A percentile compares a stretch with the other conserved stretches of the same genome.
Evolutionary conservation across 2,329 filamentous ascomycete genomes (phyloP).

Genomic region (Xylariaceae sp.): DNA sequence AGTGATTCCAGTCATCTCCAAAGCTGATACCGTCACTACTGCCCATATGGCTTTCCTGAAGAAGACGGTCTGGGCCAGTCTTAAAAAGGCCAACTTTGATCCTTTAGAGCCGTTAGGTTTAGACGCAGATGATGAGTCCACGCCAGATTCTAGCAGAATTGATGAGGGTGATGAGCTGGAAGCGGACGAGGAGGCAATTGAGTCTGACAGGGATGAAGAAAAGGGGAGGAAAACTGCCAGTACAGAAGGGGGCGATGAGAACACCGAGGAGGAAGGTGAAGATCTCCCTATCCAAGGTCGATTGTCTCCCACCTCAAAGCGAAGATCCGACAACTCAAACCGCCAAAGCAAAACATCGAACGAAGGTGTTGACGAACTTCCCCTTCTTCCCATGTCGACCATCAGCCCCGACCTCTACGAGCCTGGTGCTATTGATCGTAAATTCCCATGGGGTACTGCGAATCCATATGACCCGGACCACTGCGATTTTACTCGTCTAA

Average conservation of each 20-base stretch:
- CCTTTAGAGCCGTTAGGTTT: slow-evolving; percentile 85
- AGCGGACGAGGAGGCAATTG: slow-evolving; percentile 34
- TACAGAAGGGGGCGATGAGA: slow-evolving; percentile 36
- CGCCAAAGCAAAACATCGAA: slow-evolving; percentile 53
- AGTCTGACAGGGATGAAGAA: slow-evolving; percentile 38
- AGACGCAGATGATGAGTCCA: slow-evolving; percentile 70
- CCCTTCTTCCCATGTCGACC: slow-evolving; percentile 86
- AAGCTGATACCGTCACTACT: slow-evolving; percentile 95
- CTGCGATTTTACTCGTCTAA: slow-evolving; percentile 90
- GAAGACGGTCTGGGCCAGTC: slow-evolving; percentile 84
- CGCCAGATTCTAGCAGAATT: slow-evolving; percentile 55
- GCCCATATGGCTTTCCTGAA: slow-evolving; percentile 93
- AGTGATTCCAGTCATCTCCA: slow-evolving; percentile 92
- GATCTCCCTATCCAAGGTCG: slow-evolving; percentile 48
- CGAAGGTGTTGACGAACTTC: slow-evolving; percentile 59
- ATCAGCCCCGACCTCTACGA: slow-evolving; percentile 94
- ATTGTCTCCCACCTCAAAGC: slow-evolving; percentile 50
- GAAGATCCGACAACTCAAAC: slow-evolving; percentile 53
- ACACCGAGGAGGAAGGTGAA: slow-evolving; percentile 44
- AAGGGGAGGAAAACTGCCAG: slow-evolving; percentile 33
- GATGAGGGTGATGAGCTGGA: slow-evolving; percentile 60
- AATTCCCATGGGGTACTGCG: slow-evolving; percentile 96
- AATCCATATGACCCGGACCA: slow-evolving; percentile 90
- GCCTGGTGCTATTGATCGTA: slow-evolving; percentile 76
- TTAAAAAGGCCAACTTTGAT: slow-evolving; percentile 86